Conservation (phyloP, 345 rosid genomes). For the Camelina neglecta region DNA sequence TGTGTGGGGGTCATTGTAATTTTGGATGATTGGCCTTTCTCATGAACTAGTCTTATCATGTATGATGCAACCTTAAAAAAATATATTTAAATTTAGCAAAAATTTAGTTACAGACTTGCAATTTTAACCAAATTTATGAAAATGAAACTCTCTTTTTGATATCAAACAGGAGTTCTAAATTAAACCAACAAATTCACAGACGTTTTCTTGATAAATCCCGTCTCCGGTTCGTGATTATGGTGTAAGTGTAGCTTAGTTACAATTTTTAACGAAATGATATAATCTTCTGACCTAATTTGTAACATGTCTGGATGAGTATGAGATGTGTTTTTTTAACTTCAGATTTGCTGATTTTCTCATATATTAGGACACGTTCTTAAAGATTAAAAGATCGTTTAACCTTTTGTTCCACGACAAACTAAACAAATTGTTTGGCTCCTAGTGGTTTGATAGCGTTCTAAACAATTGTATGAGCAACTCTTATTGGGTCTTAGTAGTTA, state of each 20-base stretch:
- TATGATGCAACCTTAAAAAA: constrained; percentile 10
- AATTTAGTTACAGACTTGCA: constrained; percentile 4
- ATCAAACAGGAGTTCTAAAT: neutral
- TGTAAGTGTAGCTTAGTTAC: neutral
- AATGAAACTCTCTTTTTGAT: neutral
- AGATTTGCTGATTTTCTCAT: neutral
- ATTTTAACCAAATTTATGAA: neutral
- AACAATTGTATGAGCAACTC: neutral
- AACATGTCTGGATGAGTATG: neutral
- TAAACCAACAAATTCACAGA: neutral
- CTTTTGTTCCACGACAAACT: too few relatives aligned
- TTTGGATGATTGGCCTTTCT: constrained; percentile 35
- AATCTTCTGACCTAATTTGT: neutral
- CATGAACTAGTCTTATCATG: constrained; percentile 11
- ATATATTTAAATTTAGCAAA: constrained; percentile 20
- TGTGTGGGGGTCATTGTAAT: constrained; percentile 42
- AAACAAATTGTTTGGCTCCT: neutral
- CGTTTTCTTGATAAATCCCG: neutral
- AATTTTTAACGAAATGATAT: neutral
- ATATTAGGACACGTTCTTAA: neutral
- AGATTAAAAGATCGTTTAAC: too few relatives aligned
- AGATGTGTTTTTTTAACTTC: too few relatives aligned
- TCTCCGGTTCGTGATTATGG: neutral
- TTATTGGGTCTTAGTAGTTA: neutral
- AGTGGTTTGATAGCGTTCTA: neutral